Percentiles rank a stretch among this genome's conserved stretches.
Conservation (phyloP, 257 asterid genomes). For the Nyctanthes arbortristis region DNA sequence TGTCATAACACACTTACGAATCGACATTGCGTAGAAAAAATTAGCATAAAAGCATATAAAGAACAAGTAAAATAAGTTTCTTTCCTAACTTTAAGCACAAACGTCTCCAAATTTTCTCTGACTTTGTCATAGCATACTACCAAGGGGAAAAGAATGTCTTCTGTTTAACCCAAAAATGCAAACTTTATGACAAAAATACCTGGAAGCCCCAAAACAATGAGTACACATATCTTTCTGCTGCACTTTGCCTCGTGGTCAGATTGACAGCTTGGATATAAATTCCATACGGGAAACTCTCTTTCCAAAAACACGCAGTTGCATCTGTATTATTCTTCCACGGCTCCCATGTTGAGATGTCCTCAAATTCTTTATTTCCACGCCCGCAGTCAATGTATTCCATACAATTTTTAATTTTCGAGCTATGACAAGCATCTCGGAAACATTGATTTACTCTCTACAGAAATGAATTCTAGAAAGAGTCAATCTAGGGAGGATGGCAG, state of each 20-base stretch:
- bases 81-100: background rate
- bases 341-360: slow-evolving; percentile 34
- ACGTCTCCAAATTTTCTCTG: background rate
- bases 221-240: slow-evolving; percentile 64
- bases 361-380: slow-evolving; percentile 37
- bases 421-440: slow-evolving; percentile 65
- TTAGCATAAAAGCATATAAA: background rate
- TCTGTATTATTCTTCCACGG: slow-evolving; percentile 50
- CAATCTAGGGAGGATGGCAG: slow-evolving; percentile 4
- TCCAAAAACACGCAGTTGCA: slow-evolving; percentile 65
- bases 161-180: background rate
- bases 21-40: background rate
- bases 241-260: slow-evolving; percentile 46
- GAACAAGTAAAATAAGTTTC: background rate
- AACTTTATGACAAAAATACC: slow-evolving; percentile 49
- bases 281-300: slow-evolving; percentile 57
- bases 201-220: slow-evolving; percentile 97
- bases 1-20: background rate
- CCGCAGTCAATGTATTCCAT: slow-evolving; percentile 71
- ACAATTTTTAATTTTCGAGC: slow-evolving; percentile 39
- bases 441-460: slow-evolving; percentile 84
- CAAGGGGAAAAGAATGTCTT: background rate
- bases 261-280: slow-evolving; percentile 62
- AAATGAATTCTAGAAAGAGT: slow-evolving; percentile 13
- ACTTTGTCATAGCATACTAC: background rate